Conservation (phyloP, 257 asterid species). For the Capsicum baccatum region DNA sequence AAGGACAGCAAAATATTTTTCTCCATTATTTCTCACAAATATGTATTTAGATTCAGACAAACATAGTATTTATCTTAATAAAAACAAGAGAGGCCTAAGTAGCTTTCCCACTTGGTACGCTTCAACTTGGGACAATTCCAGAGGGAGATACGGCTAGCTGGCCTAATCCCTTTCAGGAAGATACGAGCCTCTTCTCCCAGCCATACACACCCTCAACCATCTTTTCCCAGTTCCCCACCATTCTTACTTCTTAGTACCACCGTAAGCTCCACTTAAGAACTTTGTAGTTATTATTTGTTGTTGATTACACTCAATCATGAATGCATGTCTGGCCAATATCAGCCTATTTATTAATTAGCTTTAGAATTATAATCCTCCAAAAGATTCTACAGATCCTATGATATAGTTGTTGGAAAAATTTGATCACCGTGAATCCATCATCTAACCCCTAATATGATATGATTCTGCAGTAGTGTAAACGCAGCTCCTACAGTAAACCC, state of each 20-base stretch:
- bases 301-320: background rate
- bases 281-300: background rate
- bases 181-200: background rate
- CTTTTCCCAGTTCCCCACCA: background rate
- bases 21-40: background rate
- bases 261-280: background rate
- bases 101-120: background rate
- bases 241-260: background rate
- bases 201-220: background rate
- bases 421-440: slow-evolving; percentile 1
- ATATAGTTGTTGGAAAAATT: slow-evolving; percentile 3
- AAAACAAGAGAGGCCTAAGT: background rate
- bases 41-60: background rate
- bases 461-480: slow-evolving; percentile 1
- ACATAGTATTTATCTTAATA: background rate
- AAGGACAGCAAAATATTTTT: too few species aligned
- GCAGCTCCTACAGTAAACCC: slow-evolving; percentile 6
- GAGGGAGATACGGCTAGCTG: background rate
- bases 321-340: background rate
- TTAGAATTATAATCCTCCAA: background rate
- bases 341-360: slow-evolving; percentile 12
- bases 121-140: background rate
- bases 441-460: slow-evolving; percentile 5
- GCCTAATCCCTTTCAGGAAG: background rate
- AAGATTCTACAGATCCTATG: background rate